Percentiles rank a stretch among this genome's conserved stretches.
phyloP scores from a whole-genome alignment of 208 protist genomes.

The Leishmania major region DNA sequence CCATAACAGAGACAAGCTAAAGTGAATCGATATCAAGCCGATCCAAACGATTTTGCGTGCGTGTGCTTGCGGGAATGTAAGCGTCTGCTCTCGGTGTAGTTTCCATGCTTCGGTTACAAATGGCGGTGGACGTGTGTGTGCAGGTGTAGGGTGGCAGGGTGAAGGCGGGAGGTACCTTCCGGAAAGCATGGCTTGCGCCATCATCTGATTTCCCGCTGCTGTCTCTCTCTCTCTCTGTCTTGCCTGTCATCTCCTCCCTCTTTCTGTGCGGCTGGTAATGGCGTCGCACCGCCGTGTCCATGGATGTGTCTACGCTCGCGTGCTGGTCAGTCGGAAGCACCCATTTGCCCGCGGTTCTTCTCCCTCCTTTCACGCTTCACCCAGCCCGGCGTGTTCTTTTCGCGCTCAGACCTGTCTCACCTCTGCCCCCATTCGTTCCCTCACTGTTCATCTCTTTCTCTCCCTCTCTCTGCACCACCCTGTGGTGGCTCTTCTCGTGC shows the following conservation, averaged over 20 bases:
- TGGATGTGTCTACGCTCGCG: neutral
- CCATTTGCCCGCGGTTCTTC: neutral
- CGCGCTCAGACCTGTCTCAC: neutral
- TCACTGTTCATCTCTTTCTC: too few relatives aligned
- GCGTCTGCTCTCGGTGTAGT: neutral
- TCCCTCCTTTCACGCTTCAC: neutral
- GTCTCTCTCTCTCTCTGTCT: neutral
- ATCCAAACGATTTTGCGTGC: neutral
- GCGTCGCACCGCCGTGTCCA: neutral
- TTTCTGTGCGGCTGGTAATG: neutral
- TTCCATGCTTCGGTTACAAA: neutral
- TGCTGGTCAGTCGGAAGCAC: neutral
- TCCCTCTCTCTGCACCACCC: neutral
- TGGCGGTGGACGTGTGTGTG: neutral
- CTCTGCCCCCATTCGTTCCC: neutral
- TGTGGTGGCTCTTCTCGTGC: neutral
- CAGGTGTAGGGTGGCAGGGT: neutral
- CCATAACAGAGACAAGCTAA: neutral
- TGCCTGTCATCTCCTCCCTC: neutral
- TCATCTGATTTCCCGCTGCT: neutral
- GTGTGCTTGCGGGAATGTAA: too few relatives aligned
- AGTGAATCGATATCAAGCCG: neutral
- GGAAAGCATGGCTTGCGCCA: neutral
- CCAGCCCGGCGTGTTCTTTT: neutral
- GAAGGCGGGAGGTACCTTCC: neutral